Percentiles rank a stretch among this genome's conserved stretches.
These are phyloP conservation scores for Bretschneidera sinensis DNA, from an alignment of 345 rosid genomes.

Conservation along the genomic window DNA sequence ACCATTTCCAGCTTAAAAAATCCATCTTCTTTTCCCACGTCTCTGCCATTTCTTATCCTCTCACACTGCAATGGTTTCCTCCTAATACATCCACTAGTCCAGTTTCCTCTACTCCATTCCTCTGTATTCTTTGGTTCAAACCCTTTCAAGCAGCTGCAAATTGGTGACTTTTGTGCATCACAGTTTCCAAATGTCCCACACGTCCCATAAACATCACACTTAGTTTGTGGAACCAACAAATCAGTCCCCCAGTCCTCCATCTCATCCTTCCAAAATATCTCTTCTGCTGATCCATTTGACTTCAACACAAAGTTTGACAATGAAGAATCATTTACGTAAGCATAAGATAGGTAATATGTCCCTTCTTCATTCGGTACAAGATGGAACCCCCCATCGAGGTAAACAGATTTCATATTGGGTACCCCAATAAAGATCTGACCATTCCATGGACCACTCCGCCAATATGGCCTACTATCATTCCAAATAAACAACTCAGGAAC, in stretches of 20 bases:
- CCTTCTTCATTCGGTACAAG: conserved; percentile 23
- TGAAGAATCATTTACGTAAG: neutral
- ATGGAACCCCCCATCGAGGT: conserved; percentile 27
- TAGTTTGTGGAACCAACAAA: neutral
- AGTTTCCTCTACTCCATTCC: conserved; percentile 39
- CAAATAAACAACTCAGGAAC: conserved; percentile 35
- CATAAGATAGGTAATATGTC: conserved; percentile 9
- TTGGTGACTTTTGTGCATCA: conserved; percentile 11
- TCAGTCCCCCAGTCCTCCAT: conserved; percentile 11
- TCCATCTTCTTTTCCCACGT: conserved; percentile 28
- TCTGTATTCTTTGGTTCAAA: conserved; percentile 34
- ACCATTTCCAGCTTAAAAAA: conserved; percentile 33
- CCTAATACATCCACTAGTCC: conserved; percentile 48
- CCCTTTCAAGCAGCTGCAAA: conserved; percentile 53
- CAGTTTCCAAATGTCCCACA: conserved; percentile 54
- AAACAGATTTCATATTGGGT: conserved; percentile 21
- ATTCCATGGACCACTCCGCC: conserved; percentile 70
- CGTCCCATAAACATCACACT: conserved; percentile 40
- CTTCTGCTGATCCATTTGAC: conserved; percentile 27
- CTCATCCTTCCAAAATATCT: conserved; percentile 16
- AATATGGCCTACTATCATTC: conserved; percentile 33
- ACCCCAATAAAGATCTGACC: conserved; percentile 38
- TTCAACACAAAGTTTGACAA: conserved; percentile 16
- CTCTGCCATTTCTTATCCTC: conserved; percentile 18
- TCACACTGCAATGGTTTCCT: conserved; percentile 28